These are phyloP conservation scores for Pythium monospermum DNA, from an alignment of 352 stramenopile species.

Conservation along the genomic window DNA sequence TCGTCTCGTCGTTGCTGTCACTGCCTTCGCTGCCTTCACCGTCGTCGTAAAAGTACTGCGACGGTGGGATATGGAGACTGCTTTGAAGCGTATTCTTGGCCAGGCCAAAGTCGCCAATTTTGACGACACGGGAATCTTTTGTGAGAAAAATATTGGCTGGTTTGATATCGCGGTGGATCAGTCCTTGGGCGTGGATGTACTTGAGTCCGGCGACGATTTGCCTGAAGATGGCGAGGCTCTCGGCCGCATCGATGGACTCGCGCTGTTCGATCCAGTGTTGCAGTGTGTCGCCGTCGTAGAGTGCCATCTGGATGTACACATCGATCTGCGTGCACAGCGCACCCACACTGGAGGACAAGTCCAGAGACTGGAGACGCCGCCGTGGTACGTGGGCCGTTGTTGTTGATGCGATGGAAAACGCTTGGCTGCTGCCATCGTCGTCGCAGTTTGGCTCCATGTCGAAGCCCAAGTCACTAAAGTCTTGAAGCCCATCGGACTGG, in stretches of 20 bases:
- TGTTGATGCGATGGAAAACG: background rate
- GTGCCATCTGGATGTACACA: constrained; percentile 93
- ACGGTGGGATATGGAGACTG: constrained; percentile 46
- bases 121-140: constrained; percentile 51
- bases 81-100: constrained; percentile 66
- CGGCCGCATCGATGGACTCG: constrained; percentile 27
- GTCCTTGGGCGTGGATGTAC: constrained; percentile 68
- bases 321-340: constrained; percentile 70
- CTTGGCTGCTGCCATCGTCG: background rate
- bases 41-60: constrained; percentile 47
- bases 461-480: constrained; percentile 55
- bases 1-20: constrained; percentile 22
- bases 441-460: constrained; percentile 32
- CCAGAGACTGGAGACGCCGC: constrained; percentile 19
- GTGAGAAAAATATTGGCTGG: constrained; percentile 81
- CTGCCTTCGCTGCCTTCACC: constrained; percentile 19
- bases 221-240: constrained; percentile 68
- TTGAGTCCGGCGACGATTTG: constrained; percentile 70
- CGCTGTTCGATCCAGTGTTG: constrained; percentile 72
- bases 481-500: constrained; percentile 26
- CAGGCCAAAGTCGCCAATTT: constrained; percentile 81
- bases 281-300: constrained; percentile 89
- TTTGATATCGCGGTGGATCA: constrained; percentile 81
- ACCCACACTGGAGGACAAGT: constrained; percentile 16
- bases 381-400: constrained; percentile 13